A percentile compares a stretch with the other conserved stretches of the same genome.
Evolutionary conservation across 2,329 filamentous ascomycete species (phyloP).

Genomic region (Stromatinia cepivora): DNA sequence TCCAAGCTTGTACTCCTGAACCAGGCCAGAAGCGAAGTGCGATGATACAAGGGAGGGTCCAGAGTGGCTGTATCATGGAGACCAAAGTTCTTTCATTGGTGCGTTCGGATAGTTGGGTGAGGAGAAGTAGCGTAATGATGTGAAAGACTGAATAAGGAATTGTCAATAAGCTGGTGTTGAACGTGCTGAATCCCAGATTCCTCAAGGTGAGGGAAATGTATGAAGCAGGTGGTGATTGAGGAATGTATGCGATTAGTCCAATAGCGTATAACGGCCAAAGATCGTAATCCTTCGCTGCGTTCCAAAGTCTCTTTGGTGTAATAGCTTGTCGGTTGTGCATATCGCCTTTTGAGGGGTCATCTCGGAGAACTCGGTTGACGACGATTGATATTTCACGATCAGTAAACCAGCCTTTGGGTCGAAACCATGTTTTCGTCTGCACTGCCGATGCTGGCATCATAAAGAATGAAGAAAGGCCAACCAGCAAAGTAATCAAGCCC

Average conservation of each 20-base stretch:
- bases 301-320: constrained; percentile 51
- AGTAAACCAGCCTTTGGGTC: constrained; percentile 62
- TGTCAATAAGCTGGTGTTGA: constrained; percentile 49
- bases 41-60: constrained; percentile 46
- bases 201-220: constrained; percentile 57
- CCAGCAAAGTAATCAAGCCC: constrained; percentile 53
- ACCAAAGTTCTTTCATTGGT: constrained; percentile 44
- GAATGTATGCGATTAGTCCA: constrained; percentile 52
- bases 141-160: constrained; percentile 50
- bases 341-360: constrained; percentile 50
- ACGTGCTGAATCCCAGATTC: constrained; percentile 39
- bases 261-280: constrained; percentile 56
- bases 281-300: constrained; percentile 58
- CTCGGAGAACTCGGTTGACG: constrained; percentile 59
- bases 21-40: constrained; percentile 40
- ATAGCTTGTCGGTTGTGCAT: constrained; percentile 63
- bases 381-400: constrained; percentile 66
- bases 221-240: constrained; percentile 48
- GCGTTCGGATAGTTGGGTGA: constrained; percentile 49
- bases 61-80: constrained; percentile 43
- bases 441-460: constrained; percentile 62
- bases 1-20: constrained; percentile 38
- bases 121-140: constrained; percentile 47
- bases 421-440: constrained; percentile 55
- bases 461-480: constrained; percentile 56